Percentiles rank a stretch among this genome's conserved stretches.
These are phyloP conservation scores for Clathrus columnatus DNA, from an alignment of 768 basidiomycete species.

Conservation along the genomic window DNA sequence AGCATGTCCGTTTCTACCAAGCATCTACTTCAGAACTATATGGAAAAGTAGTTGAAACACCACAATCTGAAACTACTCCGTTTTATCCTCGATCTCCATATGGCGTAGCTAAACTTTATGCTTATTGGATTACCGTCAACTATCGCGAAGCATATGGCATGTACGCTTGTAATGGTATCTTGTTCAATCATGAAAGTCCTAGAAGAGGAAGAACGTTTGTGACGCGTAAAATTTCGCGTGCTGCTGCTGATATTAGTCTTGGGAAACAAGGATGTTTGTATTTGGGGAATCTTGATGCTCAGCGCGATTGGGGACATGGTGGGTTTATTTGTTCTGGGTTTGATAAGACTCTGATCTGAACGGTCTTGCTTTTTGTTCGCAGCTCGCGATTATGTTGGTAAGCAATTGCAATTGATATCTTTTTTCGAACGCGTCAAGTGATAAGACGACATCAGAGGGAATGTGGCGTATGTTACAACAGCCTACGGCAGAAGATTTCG, in stretches of 20 bases:
- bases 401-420: not conserved
- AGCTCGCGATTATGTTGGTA: conserved; percentile 51
- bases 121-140: conserved; percentile 85
- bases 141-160: conserved; percentile 94
- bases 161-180: conserved; percentile 93
- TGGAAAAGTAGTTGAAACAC: conserved; percentile 92
- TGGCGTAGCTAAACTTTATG: conserved; percentile 91
- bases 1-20: conserved; percentile 93
- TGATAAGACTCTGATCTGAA: conserved; percentile 10
- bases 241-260: conserved; percentile 83
- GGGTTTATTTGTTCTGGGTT: conserved; percentile 17
- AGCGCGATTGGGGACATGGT: conserved; percentile 98
- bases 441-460: conserved; percentile 92
- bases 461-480: conserved; percentile 99
- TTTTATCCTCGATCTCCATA: conserved; percentile 99
- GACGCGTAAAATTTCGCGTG: conserved; percentile 88
- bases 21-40: conserved; percentile 96
- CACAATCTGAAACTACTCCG: conserved; percentile 91
- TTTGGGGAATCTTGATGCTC: conserved; percentile 89
- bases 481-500: conserved; percentile 73
- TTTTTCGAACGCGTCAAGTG: not conserved
- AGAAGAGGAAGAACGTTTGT: conserved; percentile 92
- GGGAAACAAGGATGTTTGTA: conserved; percentile 89
- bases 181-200: conserved; percentile 98
- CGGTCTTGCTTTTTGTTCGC: not conserved